A percentile compares a stretch with the other conserved stretches of the same genome.
Evolutionary conservation across 768 basidiomycete species (phyloP).

Genomic region (Mycena floridula): DNA sequence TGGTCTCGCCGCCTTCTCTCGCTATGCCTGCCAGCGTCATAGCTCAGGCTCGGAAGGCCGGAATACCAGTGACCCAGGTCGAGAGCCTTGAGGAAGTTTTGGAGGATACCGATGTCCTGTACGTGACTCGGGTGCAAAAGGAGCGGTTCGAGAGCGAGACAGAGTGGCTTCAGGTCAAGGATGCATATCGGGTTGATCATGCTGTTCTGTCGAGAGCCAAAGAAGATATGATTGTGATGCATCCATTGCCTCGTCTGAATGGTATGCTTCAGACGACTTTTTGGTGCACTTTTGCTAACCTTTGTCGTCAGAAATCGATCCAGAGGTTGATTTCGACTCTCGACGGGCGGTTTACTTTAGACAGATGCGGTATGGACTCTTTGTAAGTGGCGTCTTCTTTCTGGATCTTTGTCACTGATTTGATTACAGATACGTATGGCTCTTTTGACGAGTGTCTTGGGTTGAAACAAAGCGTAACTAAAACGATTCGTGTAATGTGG

Average conservation of each 20-base stretch:
- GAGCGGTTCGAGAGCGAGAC: slow-evolving; percentile 79
- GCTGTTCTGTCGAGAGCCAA: slow-evolving; percentile 90
- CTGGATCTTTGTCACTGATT: background rate
- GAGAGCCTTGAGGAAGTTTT: slow-evolving; percentile 91
- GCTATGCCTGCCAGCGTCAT: slow-evolving; percentile 88
- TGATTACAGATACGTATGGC: slow-evolving; percentile 67
- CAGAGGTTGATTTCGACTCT: slow-evolving; percentile 95
- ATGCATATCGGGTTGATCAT: slow-evolving; percentile 90
- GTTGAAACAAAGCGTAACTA: slow-evolving; percentile 10
- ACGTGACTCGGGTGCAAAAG: slow-evolving; percentile 94
- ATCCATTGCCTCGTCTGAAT: slow-evolving; percentile 92
- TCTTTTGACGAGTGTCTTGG: slow-evolving; percentile 59
- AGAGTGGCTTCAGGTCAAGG: slow-evolving; percentile 90
- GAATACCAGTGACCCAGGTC: slow-evolving; percentile 70
- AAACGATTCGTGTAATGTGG: no score
- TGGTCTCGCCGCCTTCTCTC: slow-evolving; percentile 83
- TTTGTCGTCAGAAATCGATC: slow-evolving; percentile 81
- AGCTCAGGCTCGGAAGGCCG: slow-evolving; percentile 76
- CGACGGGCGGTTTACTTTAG: slow-evolving; percentile 95
- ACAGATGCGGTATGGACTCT: slow-evolving; percentile 97
- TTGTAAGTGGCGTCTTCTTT: slow-evolving; percentile 51
- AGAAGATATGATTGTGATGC: slow-evolving; percentile 98
- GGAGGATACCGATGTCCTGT: slow-evolving; percentile 90
- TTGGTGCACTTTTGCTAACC: slow-evolving; percentile 5
- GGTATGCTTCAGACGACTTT: slow-evolving; percentile 36